Base-by-base conservation (phyloP, 2,329 filamentous ascomycete genomes). In the Curvularia sp. region DNA sequence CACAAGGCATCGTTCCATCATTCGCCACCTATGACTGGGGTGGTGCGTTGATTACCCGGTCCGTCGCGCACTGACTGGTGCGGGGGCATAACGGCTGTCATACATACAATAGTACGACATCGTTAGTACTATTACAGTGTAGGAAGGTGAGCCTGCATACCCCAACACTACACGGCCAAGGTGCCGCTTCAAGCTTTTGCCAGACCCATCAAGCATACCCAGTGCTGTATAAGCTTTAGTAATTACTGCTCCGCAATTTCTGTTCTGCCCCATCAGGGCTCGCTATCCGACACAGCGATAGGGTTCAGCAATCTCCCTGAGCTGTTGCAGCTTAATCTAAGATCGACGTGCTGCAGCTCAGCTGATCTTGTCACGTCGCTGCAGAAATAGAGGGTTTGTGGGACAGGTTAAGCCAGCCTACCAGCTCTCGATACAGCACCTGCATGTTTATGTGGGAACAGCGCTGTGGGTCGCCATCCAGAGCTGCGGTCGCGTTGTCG, bases 101-200 rank as follows among this genome's bases (percentile, higher is more conserved):
- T 18, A 38, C 15, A 24, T 24, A 24, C 22, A 24, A 8, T 38
- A 2, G 15, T 38, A 38, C 35, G n/a, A 18, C 15, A 7, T 38
- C 15, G 6, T 8, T 18, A 12, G 35, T 38, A 38, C 35, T 8
- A 38, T 42, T 12, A 42, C 39, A 22, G 9, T 47, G 9, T 44
- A 44, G 24, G 44, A 47, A 31, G 43, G 39, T 47, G 12, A 48
- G 49, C 53, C 58, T 60, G 30, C 53, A 13, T n/a, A 26, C 39
- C 24, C 44, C 44, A 38, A 41, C 41, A 15, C 50, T 30, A 13
- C 51, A 20, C 42, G 33, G 24, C 15, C 35, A 28, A 39, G 8
- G 46, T 31, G 4, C 42, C 22, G 8, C 31, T 43, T 50, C 46
- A 62, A 64, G 58, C 60, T 50, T 59, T 41, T 28, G 5, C 26